Evolutionary conservation across 495 filamentous ascomycete genomes (phyloP).

Genomic region (Cudoniella acicularis): DNA sequence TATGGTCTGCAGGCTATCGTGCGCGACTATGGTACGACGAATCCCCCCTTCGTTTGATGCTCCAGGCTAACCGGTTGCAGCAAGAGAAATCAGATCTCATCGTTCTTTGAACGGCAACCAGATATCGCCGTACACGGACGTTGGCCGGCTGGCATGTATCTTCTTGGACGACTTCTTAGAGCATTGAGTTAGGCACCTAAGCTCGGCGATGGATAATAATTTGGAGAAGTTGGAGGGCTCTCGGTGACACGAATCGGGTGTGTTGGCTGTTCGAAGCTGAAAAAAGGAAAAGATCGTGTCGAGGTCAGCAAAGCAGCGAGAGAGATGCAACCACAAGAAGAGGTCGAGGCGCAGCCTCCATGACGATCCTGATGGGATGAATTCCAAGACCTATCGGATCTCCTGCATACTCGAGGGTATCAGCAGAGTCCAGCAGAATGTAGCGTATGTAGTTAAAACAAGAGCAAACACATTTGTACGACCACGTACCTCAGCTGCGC

Average conservation of each 20-base stretch:
- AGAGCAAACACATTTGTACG: neutral
- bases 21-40: constrained; percentile 18
- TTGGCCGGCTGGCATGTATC: constrained; percentile 20
- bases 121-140: constrained; percentile 13
- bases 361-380: neutral
- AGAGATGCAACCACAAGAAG: neutral
- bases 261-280: neutral
- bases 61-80: constrained; percentile 14
- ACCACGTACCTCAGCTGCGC: neutral
- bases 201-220: no score
- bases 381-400: neutral
- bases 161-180: constrained; percentile 25
- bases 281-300: neutral
- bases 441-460: neutral
- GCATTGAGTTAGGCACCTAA: no score
- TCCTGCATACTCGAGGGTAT: neutral
- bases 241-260: neutral
- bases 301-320: neutral
- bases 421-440: neutral
- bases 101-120: neutral
- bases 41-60: neutral
- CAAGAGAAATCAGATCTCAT: constrained; percentile 13
- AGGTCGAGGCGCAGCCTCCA: neutral
- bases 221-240: neutral
- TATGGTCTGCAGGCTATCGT: constrained; percentile 12